phyloP scores from a whole-genome alignment of 2,329 filamentous ascomycete species.

The Apiospora koreana region DNA sequence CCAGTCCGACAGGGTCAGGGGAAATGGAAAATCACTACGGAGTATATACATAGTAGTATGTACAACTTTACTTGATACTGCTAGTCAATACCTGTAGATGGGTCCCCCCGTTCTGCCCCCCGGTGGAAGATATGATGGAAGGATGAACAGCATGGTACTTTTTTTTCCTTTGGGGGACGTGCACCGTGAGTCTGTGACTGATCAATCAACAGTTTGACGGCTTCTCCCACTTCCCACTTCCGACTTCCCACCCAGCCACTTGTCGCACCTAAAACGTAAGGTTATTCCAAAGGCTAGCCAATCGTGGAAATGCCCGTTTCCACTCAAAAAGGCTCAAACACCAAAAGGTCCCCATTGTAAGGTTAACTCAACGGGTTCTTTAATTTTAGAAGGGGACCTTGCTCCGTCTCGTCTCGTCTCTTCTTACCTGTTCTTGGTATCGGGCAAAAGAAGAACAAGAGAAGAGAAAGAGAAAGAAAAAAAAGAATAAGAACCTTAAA shows the following conservation, averaged over 20 bases:
- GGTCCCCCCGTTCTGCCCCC: neutral
- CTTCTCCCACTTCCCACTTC: too few relatives aligned
- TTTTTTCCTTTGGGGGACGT: neutral
- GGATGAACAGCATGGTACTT: neutral
- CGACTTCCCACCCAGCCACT: too few relatives aligned
- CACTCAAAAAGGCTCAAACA: neutral
- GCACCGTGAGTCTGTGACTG: too few relatives aligned
- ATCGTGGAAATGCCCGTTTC: conserved; percentile 3
- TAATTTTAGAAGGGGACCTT: neutral
- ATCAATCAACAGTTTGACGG: too few relatives aligned
- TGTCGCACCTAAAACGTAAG: conserved; percentile 2
- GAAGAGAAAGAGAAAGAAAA: too few relatives aligned
- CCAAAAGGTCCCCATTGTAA: neutral
- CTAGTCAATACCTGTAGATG: too few relatives aligned
- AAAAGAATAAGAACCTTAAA: neutral
- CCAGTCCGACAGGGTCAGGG: neutral
- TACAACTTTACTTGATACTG: neutral
- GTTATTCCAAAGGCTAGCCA: neutral
- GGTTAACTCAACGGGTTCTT: neutral
- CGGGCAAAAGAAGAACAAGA: too few relatives aligned
- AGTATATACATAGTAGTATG: too few relatives aligned
- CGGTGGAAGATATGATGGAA: neutral
- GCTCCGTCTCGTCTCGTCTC: too few relatives aligned
- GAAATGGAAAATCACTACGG: too few relatives aligned
- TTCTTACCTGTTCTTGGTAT: too few relatives aligned